Base-by-base conservation (phyloP, 345 rosid genomes). In the Populus simonii region DNA sequence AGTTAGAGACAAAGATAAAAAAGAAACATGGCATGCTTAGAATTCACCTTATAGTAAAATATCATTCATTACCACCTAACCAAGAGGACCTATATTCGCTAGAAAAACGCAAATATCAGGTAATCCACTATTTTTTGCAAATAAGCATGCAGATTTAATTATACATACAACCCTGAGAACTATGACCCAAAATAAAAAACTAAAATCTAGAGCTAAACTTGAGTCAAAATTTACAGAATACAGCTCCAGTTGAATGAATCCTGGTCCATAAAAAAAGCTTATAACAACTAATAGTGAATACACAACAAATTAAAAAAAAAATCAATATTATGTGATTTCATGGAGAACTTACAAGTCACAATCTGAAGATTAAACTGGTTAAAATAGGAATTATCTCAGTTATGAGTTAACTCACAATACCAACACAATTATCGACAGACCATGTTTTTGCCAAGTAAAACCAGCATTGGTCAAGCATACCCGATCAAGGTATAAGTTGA, bases 401-500 rank as follows among this genome's bases (percentile, higher is more conserved):
- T 65, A 78, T 25, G 66, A 23, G 38, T 72, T 65, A 78, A 71
- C 51, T 78, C 53, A 35, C 41, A 71, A 71, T 63, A 71, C 27
- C 49, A 38, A 66, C 17, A 69, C 65, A 78, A 17, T 77, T 71
- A 77, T 65, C 41, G 38, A 78, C 68, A 78, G 41, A 18, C 41
- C 45, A 45, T 25, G 38, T 71, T 29, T 62, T 9, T 65, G 66
- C 72, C 65, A 78, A 66, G 76, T 49, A 65, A 63, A 71, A 59
- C 36, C 66, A 76, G 55, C 36, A 25, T 18, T 59, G 71, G 45
- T 71, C 76, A 35, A 65, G 67, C 53, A 72, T 72, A 66, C 76
- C 66, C 66, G n/a, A 31, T 7, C 72, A 38, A 65, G 76, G 53
- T 66, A 72, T 73, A 49, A 36, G 22, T 6, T 72, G n/a, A 72